phyloP scores from a whole-genome alignment of 140 eudicot species.

The Anethum foeniculum region DNA sequence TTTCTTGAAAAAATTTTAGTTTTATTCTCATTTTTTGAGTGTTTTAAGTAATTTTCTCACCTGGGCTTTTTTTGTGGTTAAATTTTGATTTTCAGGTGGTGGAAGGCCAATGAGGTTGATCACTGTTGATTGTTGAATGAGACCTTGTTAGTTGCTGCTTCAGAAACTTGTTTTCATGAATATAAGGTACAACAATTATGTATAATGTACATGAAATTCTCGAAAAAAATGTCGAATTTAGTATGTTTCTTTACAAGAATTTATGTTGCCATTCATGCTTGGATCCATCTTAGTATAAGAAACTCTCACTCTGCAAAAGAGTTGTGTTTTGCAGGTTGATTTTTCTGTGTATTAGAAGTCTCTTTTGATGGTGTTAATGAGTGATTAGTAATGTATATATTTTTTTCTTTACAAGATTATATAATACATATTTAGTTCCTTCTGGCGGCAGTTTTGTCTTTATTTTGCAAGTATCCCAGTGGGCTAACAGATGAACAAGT shows the following conservation, averaged over 20 bases:
- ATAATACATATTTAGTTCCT: conserved; percentile 18
- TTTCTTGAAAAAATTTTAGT: conserved; percentile 11
- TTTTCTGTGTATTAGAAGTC: background rate
- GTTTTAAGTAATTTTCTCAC: conserved; percentile 15
- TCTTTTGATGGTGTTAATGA: background rate
- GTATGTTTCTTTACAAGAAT: background rate
- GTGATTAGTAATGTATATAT: background rate
- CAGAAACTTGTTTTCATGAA: conserved; percentile 16
- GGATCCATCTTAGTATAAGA: conserved; percentile 18
- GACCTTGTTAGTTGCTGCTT: conserved; percentile 20
- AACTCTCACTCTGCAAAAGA: background rate
- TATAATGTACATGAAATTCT: background rate
- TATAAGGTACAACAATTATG: conserved; percentile 23
- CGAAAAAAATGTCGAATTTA: background rate
- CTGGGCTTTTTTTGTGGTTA: conserved; percentile 19
- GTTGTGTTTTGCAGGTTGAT: background rate
- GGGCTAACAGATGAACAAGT: conserved; percentile 25
- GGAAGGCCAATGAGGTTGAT: conserved; percentile 14
- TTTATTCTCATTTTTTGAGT: conserved; percentile 10
- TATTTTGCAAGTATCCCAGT: conserved; percentile 25
- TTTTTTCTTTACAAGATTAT: background rate
- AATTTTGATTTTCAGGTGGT: background rate
- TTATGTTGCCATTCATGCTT: conserved; percentile 22
- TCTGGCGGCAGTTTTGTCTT: conserved; percentile 38
- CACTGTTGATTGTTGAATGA: conserved; percentile 32